A percentile compares a stretch with the other conserved stretches of the same genome.
These are phyloP conservation scores for Aspergillus costaricaensis DNA, from an alignment of 2,329 filamentous ascomycete genomes.

Conservation along the genomic window DNA sequence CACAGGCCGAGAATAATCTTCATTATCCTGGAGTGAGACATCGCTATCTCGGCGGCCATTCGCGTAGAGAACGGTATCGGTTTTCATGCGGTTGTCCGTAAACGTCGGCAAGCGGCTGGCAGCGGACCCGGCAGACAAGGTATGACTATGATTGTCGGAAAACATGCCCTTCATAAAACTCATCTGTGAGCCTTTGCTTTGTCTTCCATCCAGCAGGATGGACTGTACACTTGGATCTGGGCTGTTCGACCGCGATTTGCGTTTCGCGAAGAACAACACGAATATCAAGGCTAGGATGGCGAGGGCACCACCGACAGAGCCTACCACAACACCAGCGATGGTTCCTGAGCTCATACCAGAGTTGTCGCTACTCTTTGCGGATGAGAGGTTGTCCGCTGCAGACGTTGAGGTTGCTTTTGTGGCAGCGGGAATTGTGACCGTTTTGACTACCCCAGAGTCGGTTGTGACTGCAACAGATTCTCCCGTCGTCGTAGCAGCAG, in stretches of 20 bases:
- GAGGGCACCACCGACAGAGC: slow-evolving; percentile 42
- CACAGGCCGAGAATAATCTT: slow-evolving; percentile 51
- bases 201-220: slow-evolving; percentile 32
- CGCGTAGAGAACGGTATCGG: slow-evolving; percentile 43
- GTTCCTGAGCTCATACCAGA: slow-evolving; percentile 42
- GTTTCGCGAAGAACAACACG: slow-evolving; percentile 42
- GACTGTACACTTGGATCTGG: slow-evolving; percentile 35
- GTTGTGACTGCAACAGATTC: slow-evolving; percentile 24
- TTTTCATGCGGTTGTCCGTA: slow-evolving; percentile 50
- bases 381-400: slow-evolving; percentile 13
- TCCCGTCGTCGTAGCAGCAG: slow-evolving; percentile 12
- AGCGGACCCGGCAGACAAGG: slow-evolving; percentile 25
- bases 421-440: slow-evolving; percentile 28
- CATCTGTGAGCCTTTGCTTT: slow-evolving; percentile 39
- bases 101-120: slow-evolving; percentile 35
- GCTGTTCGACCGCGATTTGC: slow-evolving; percentile 34
- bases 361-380: slow-evolving; percentile 12
- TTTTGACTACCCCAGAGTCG: slow-evolving; percentile 30
- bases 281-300: slow-evolving; percentile 41
- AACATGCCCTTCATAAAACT: slow-evolving; percentile 37
- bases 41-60: slow-evolving; percentile 46
- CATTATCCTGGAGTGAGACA: slow-evolving; percentile 50
- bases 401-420: slow-evolving; percentile 19
- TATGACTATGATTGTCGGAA: slow-evolving; percentile 30
- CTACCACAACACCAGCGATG: slow-evolving; percentile 49